A percentile compares a stretch with the other conserved stretches of the same genome.
Evolutionary conservation across 1,284 basidiomycete species (phyloP).

Genomic region (Austroboletus novae-zelandiae): DNA sequence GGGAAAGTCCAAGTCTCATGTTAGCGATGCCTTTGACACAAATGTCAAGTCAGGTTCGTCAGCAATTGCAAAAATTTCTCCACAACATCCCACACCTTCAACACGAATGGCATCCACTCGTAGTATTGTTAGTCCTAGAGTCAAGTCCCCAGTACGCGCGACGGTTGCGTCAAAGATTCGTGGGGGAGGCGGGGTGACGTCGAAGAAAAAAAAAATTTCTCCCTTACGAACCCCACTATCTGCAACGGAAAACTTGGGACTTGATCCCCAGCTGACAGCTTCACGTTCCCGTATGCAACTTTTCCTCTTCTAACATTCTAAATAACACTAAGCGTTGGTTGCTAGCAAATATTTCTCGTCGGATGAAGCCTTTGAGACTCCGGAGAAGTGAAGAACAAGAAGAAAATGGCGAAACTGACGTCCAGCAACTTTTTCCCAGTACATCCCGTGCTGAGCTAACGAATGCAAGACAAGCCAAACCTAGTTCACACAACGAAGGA

Average conservation of each 20-base stretch:
- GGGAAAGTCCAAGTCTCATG: constrained; percentile 36
- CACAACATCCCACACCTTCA: constrained; percentile 11
- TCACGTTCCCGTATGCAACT: constrained; percentile 21
- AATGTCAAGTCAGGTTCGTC: constrained; percentile 14
- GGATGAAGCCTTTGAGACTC: constrained; percentile 13
- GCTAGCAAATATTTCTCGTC: constrained; percentile 16
- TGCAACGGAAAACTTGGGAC: constrained; percentile 35
- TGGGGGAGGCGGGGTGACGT: constrained; percentile 17
- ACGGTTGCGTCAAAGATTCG: constrained; percentile 19
- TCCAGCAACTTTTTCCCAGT: neutral
- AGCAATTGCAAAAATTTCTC: constrained; percentile 8
- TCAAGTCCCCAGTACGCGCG: constrained; percentile 23
- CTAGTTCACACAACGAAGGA: constrained; percentile 3
- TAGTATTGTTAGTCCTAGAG: constrained; percentile 2
- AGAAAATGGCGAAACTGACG: constrained; percentile 3
- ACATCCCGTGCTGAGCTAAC: constrained; percentile 3
- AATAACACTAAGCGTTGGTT: constrained; percentile 3
- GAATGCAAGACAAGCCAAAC: constrained; percentile 8
- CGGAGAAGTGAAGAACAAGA: constrained; percentile 11
- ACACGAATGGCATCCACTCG: constrained; percentile 4
- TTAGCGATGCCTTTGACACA: constrained; percentile 1
- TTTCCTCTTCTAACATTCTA: neutral
- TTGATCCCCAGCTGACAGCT: constrained; percentile 19
- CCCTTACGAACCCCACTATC: constrained; percentile 41
- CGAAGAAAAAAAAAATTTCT: constrained; percentile 38